Conservation (phyloP, 2,329 filamentous ascomycete species). For the Colletotrichum noveboracense region DNA sequence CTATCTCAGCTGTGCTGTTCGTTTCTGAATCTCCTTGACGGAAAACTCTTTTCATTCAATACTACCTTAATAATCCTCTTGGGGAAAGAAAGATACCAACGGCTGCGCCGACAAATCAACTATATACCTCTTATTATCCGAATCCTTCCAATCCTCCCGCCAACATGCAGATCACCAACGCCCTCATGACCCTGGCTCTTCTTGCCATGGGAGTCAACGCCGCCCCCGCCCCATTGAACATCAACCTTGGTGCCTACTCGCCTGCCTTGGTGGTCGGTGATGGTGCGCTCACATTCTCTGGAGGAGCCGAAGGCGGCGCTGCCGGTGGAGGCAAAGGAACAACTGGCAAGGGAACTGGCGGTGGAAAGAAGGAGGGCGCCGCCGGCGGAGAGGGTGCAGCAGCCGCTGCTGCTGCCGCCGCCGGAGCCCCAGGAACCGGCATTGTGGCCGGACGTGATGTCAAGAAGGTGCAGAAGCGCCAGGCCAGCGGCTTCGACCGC, state of each 20-base stretch:
- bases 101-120: slow-evolving; percentile 14
- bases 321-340: neutral
- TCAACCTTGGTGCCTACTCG: slow-evolving; percentile 39
- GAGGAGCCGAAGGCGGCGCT: slow-evolving; percentile 27
- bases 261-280: slow-evolving; percentile 39
- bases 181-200: slow-evolving; percentile 26
- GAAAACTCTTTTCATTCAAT: neutral
- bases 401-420: slow-evolving; percentile 6
- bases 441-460: neutral
- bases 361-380: neutral
- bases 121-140: neutral
- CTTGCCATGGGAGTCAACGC: slow-evolving; percentile 32
- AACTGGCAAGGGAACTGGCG: neutral
- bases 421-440: neutral
- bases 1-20: slow-evolving; percentile 19
- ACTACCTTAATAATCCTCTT: slow-evolving; percentile 7
- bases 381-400: neutral
- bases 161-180: slow-evolving; percentile 8
- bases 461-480: slow-evolving; percentile 36
- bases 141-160: neutral
- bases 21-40: neutral
- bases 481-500: slow-evolving; percentile 43
- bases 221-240: slow-evolving; percentile 35
- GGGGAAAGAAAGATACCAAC: neutral
- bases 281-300: slow-evolving; percentile 53